Evolutionary conservation across 805 yeast species (phyloP).

Genomic region (Saturnispora silvae): DNA sequence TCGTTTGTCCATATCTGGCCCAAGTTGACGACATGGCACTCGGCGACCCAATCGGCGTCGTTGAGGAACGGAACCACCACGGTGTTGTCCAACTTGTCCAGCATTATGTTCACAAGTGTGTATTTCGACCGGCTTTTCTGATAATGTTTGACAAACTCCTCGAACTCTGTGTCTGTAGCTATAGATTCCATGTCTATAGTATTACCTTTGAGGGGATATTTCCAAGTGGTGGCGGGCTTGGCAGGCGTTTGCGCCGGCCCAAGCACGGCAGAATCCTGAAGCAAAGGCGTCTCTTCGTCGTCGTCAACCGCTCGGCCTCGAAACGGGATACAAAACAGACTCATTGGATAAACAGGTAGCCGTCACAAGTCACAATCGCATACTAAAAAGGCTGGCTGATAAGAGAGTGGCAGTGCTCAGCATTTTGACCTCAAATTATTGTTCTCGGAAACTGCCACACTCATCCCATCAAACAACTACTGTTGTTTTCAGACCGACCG

Average conservation of each 20-base stretch:
- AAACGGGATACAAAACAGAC: background rate
- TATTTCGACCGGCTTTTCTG: background rate
- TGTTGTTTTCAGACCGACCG: too few species aligned
- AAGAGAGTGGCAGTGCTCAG: too few species aligned
- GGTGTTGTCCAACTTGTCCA: slow-evolving; percentile 2
- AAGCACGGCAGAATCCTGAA: background rate
- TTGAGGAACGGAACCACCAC: slow-evolving; percentile 1
- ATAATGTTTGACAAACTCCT: background rate
- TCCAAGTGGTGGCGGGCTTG: background rate
- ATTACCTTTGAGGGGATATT: background rate
- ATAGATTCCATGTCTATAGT: background rate
- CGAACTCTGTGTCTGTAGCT: slow-evolving; percentile 2
- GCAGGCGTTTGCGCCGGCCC: background rate
- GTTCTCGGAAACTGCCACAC: too few species aligned
- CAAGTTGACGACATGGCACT: background rate
- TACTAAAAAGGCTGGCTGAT: too few species aligned
- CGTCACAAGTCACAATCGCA: background rate
- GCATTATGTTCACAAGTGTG: background rate
- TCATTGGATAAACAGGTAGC: background rate
- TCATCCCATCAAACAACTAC: too few species aligned
- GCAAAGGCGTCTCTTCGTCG: background rate
- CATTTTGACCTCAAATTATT: too few species aligned
- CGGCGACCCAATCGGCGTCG: background rate
- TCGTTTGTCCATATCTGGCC: slow-evolving; percentile 5
- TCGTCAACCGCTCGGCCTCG: background rate